Percentiles rank a stretch among this genome's conserved stretches.
Evolutionary conservation across 805 yeast species (phyloP).

Genomic region (Wickerhamiella parazyma): DNA sequence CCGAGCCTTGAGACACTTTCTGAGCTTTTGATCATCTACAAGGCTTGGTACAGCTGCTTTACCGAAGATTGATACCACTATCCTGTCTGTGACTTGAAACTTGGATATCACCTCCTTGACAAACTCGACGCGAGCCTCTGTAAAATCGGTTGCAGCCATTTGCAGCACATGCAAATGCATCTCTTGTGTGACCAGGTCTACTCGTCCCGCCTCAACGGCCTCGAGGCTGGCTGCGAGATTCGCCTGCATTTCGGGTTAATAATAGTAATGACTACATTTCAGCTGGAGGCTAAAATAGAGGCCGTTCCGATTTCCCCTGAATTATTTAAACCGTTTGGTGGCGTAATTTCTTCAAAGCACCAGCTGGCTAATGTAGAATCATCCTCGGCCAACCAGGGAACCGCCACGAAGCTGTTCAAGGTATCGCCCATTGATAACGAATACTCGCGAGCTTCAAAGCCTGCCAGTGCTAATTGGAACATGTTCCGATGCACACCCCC

Average conservation of each 20-base stretch:
- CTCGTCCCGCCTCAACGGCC: not conserved
- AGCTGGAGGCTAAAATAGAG: constrained; percentile 16
- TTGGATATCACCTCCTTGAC: constrained; percentile 1
- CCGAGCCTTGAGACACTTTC: not conserved
- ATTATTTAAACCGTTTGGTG: constrained; percentile 55
- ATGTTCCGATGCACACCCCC: constrained; percentile 75
- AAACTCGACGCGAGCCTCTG: not conserved
- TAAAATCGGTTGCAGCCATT: not conserved
- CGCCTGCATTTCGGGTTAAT: not conserved
- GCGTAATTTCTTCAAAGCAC: constrained; percentile 63
- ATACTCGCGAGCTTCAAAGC: constrained; percentile 30
- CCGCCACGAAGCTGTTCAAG: constrained; percentile 63
- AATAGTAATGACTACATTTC: not conserved
- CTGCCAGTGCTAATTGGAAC: constrained; percentile 61
- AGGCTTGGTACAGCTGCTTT: not conserved
- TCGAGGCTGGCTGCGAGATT: not conserved
- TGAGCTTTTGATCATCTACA: not conserved
- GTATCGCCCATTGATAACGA: constrained; percentile 56
- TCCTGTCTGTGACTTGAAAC: not conserved
- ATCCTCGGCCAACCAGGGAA: constrained; percentile 77
- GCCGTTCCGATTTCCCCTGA: constrained; percentile 56
- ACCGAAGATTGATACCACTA: not conserved
- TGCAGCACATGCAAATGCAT: not conserved
- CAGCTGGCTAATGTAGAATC: constrained; percentile 39
- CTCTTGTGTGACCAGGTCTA: not conserved